Evolutionary conservation across 2,329 filamentous ascomycete genomes (phyloP), one percentile per base, ranked within the genome.

Genomic region (Curvularia sp.): DNA sequence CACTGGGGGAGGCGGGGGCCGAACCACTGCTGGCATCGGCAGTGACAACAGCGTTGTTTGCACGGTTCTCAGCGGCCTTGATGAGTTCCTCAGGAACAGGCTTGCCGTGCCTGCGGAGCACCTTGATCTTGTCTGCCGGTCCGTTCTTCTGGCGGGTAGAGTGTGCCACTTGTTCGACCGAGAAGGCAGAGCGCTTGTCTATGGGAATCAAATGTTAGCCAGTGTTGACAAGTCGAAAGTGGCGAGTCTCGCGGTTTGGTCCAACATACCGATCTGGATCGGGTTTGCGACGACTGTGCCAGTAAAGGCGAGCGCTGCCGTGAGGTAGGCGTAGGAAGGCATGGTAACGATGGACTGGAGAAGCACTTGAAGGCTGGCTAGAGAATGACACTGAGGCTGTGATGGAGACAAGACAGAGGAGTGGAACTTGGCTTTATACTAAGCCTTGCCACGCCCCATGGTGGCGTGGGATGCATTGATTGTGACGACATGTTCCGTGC

Each of bases 1-100:
- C 79, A 56, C 72, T 70, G 12, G 80, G 79, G 38, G 71, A 74
- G 48, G 80, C 78, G 12, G 76, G 79, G 51, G 71, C 64, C 42
- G 35, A 38, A 15, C 80, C 80, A 47, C 64, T 77, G 3, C 39
- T 59, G 30, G 51, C 60, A 35, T 33, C 60, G 50, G 63, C 63
- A 35, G 62, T 35, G 4, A 65, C 47, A 6, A 65, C 50, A 28
- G 62, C 52, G 22, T 58, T 47, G 24, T 58, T 47, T 5, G 66
- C 68, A 53, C 75, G 72, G 47, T 74, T 69, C 10, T 69, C 70
- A 5, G 75, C 78, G 31, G 74, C 76, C 48, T 63, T 60, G 49
- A 70, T 57, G 10, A 77, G 57, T 53, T 66, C 55, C 39, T 61
- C 55, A 33, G 76, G 70, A 9, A 77, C 70, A 38, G 53, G 38